Conservation (phyloP, 1,139 yeast genomes). For the Tardiomyces depauwii region DNA sequence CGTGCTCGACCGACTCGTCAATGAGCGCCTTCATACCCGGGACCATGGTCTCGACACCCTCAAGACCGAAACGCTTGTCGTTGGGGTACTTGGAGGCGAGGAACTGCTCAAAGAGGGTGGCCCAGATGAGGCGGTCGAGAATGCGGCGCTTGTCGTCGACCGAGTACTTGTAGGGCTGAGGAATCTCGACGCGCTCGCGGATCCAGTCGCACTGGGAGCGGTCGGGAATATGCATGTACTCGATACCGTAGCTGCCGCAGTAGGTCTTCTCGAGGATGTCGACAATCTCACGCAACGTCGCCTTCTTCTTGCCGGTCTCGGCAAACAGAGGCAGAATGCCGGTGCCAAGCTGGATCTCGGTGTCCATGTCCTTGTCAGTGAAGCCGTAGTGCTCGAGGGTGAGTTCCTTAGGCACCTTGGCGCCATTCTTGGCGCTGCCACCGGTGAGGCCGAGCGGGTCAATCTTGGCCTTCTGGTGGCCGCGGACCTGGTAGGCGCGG, state of each 20-base stretch:
- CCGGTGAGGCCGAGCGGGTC: conserved; percentile 93
- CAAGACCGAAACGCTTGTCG: conserved; percentile 96
- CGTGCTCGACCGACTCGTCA: conserved; percentile 86
- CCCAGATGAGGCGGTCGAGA: conserved; percentile 93
- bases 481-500: conserved; percentile 97
- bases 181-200: conserved; percentile 92
- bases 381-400: conserved; percentile 88
- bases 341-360: conserved; percentile 85
- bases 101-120: conserved; percentile 87
- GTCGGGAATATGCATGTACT: conserved; percentile 93
- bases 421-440: conserved; percentile 35
- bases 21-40: conserved; percentile 96
- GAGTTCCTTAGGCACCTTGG: conserved; percentile 64
- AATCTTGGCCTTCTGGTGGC: conserved; percentile 89
- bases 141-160: conserved; percentile 92
- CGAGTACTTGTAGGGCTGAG: conserved; percentile 72
- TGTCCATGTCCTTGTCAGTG: conserved; percentile 72
- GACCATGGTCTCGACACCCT: conserved; percentile 93
- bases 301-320: conserved; percentile 42
- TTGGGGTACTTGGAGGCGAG: conserved; percentile 92
- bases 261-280: conserved; percentile 71
- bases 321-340: conserved; percentile 94
- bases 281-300: conserved; percentile 67
- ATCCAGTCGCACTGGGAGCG: conserved; percentile 97
- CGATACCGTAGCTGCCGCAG: conserved; percentile 85